Percentiles rank a stretch among this genome's conserved stretches.
phyloP scores from a whole-genome alignment of 257 asterid species.

The Prunella vulgaris region DNA sequence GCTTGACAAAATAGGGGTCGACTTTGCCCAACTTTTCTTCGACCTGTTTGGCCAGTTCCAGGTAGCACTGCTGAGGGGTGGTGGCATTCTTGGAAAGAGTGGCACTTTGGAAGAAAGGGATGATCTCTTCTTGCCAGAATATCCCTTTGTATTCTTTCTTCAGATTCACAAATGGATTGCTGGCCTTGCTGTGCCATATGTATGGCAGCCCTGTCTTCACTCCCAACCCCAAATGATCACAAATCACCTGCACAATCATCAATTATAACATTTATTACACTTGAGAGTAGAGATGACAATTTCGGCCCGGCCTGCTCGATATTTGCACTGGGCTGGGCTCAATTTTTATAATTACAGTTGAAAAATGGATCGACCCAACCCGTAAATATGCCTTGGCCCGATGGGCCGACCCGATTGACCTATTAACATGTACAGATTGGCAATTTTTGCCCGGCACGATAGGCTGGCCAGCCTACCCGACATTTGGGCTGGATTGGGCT shows the following conservation, averaged over 20 bases:
- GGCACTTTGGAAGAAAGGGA: conserved; percentile 54
- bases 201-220: conserved; percentile 48
- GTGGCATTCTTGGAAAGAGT: conserved; percentile 43
- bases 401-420: too few species aligned
- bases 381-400: too few species aligned
- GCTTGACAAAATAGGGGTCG: conserved; percentile 50
- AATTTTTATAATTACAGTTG: too few species aligned
- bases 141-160: conserved; percentile 68
- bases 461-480: too few species aligned
- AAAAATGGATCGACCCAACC: too few species aligned
- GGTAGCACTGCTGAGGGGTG: conserved; percentile 52
- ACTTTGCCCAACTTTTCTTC: conserved; percentile 54
- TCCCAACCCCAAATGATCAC: conserved; percentile 58
- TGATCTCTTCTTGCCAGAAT: conserved; percentile 66
- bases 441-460: too few species aligned
- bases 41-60: conserved; percentile 56
- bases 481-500: too few species aligned
- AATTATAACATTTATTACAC: too few species aligned
- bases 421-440: too few species aligned
- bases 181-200: conserved; percentile 76
- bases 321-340: too few species aligned
- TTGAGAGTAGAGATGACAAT: too few species aligned
- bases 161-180: conserved; percentile 65
- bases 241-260: conserved; percentile 65
- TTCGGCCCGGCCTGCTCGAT: too few species aligned